Conservation (phyloP, 768 basidiomycete genomes). For the Termitomyces sp. region DNA sequence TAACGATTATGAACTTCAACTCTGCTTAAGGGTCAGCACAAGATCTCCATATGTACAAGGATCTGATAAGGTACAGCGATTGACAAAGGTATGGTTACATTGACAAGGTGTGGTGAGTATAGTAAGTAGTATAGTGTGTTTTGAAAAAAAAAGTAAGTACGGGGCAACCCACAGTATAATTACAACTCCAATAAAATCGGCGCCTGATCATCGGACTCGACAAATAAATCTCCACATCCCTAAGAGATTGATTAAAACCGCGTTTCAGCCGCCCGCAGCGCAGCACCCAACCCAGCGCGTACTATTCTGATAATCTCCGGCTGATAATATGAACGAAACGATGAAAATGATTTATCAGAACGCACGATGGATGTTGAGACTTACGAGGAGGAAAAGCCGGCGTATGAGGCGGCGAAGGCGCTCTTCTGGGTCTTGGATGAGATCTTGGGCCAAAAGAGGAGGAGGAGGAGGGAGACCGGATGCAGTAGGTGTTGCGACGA, state of each 20-base stretch:
- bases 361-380: too few relatives aligned
- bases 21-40: too few relatives aligned
- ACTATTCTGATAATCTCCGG: not conserved
- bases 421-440: constrained; percentile 19
- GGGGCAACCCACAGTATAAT: too few relatives aligned
- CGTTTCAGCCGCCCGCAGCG: not conserved
- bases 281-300: not conserved
- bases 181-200: too few relatives aligned
- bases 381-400: not conserved
- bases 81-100: too few relatives aligned
- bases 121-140: too few relatives aligned
- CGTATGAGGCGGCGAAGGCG: not conserved
- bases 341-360: not conserved
- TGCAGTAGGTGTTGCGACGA: not conserved
- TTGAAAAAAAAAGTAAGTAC: too few relatives aligned
- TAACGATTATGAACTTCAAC: too few relatives aligned
- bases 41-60: too few relatives aligned
- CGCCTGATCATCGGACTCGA: too few relatives aligned
- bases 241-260: not conserved
- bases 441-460: not conserved
- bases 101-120: too few relatives aligned
- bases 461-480: not conserved
- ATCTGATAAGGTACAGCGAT: too few relatives aligned
- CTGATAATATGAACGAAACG: not conserved
- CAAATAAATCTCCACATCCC: not conserved